phyloP scores from a whole-genome alignment of 306 rosid genomes.

The Medicago arabica region DNA sequence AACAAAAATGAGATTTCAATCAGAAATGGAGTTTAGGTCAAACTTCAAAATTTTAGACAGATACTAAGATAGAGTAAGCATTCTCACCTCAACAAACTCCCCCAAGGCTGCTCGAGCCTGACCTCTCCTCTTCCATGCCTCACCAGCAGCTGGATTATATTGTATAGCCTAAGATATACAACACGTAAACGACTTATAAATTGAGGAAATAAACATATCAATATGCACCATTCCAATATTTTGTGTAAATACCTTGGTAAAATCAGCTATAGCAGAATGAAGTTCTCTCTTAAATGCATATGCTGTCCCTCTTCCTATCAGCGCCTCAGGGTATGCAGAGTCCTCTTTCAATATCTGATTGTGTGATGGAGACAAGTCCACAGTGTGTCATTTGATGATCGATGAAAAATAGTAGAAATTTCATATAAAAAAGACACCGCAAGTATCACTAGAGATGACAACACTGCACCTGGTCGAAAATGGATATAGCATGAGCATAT shows the following conservation, averaged over 20 bases:
- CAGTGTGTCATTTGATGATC: conserved; percentile 33
- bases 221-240: conserved; percentile 34
- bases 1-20: conserved; percentile 13
- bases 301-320: conserved; percentile 97
- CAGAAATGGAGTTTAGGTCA: conserved; percentile 17
- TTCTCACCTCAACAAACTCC: conserved; percentile 80
- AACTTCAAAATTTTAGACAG: conserved; percentile 25
- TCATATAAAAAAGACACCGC: conserved; percentile 29
- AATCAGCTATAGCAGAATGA: conserved; percentile 87
- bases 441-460: conserved; percentile 35
- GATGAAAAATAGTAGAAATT: conserved; percentile 8
- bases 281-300: conserved; percentile 92
- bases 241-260: conserved; percentile 74
- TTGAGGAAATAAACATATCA: conserved; percentile 34
- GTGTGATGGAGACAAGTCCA: conserved; percentile 34
- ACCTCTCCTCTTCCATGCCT: conserved; percentile 99
- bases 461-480: conserved; percentile 80
- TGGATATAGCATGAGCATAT: conserved; percentile 84
- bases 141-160: conserved; percentile 84
- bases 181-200: conserved; percentile 24
- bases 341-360: conserved; percentile 90
- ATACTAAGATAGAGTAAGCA: conserved; percentile 27
- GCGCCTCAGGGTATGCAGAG: conserved; percentile 91
- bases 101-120: conserved; percentile 99
- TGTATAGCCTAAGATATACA: conserved; percentile 77